Conservation (phyloP, 768 basidiomycete species). For the Suillus subalutaceus region DNA sequence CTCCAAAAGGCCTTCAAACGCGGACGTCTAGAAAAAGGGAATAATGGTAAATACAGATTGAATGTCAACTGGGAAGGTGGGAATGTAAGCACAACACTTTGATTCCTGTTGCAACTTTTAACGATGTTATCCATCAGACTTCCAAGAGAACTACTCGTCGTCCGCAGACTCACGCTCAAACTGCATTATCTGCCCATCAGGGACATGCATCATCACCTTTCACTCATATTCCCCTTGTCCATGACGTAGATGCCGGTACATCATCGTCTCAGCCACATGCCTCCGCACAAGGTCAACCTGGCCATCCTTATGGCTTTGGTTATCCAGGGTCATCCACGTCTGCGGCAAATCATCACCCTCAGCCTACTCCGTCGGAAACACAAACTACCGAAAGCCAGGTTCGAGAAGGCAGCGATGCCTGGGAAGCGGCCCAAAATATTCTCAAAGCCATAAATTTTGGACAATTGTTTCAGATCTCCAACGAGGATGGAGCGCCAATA, state of each 20-base stretch:
- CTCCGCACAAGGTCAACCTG: slow-evolving; percentile 36
- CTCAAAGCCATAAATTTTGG: slow-evolving; percentile 78
- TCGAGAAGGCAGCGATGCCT: slow-evolving; percentile 59
- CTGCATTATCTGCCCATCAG: slow-evolving; percentile 32
- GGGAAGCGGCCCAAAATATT: slow-evolving; percentile 79
- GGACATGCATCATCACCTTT: slow-evolving; percentile 50
- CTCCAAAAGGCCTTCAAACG: slow-evolving; percentile 84
- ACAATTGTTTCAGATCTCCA: slow-evolving; percentile 45
- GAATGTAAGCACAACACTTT: slow-evolving; percentile 51
- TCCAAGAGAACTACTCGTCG: slow-evolving; percentile 78
- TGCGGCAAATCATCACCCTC: slow-evolving; percentile 29
- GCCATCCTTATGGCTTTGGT: slow-evolving; percentile 43
- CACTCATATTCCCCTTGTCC: slow-evolving; percentile 54
- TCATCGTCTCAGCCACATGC: slow-evolving; percentile 39
- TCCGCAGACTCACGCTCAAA: slow-evolving; percentile 56
- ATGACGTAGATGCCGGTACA: slow-evolving; percentile 33
- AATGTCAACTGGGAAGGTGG: slow-evolving; percentile 83
- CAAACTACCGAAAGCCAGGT: slow-evolving; percentile 21
- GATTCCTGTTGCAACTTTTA: background rate
- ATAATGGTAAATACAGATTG: slow-evolving; percentile 73
- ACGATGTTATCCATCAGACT: slow-evolving; percentile 47
- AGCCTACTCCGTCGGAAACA: slow-evolving; percentile 16
- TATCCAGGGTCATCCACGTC: slow-evolving; percentile 22
- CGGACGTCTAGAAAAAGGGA: slow-evolving; percentile 77
- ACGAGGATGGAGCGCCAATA: slow-evolving; percentile 23